Base-by-base conservation (phyloP, 257 asterid genomes). In the Jasminum sambac region DNA sequence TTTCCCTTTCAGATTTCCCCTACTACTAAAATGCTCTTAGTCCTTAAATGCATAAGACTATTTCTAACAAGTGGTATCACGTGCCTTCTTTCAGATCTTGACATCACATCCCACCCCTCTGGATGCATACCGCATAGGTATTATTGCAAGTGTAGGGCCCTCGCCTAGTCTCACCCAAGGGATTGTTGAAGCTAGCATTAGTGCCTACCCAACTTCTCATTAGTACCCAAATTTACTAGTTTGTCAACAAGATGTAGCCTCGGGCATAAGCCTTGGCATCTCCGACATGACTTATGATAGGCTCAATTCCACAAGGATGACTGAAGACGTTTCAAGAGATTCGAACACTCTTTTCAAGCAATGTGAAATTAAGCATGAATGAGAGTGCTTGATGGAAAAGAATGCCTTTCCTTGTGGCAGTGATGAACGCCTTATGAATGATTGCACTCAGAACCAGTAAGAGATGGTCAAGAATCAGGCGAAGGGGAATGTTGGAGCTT, bases 341-440 rank as follows among this genome's bases (percentile, higher is more conserved):
- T 87, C 96, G 7, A 87, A 87, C 73, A 64, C 85, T 78, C 82
- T 87, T 48, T 87, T 85, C 88, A 17, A 76, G 76, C 74, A n/a
- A 40, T 40, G 44, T 40, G 44, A 11, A 40, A 40, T 1, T 7
- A 40, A 40, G 44, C 44, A 40, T 5, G 12, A 40, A 2, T 2
- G 44, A 40, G 44, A 40, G 44, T 40, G 44, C 44, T 40, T 40
- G 4, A 7, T 1, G 9, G 44, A 11, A 40, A 40, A 40, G 1
- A 6, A 11, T 40, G 44, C 6, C 6, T 40, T 6, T 11, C 44
- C 9, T 40, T 40, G 9, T 40, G 44, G 44, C 44, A 40, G 12
- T 40, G 44, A 40, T 7, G 44, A 11, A 11, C 44, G 12, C 44
- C 12, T 40, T 40, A 11, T 11, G 1, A 40, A 40, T 1, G 6